A percentile compares a stretch with the other conserved stretches of the same genome.
phyloP scores from a whole-genome alignment of 1,139 yeast genomes.

The Pichia sp. region DNA sequence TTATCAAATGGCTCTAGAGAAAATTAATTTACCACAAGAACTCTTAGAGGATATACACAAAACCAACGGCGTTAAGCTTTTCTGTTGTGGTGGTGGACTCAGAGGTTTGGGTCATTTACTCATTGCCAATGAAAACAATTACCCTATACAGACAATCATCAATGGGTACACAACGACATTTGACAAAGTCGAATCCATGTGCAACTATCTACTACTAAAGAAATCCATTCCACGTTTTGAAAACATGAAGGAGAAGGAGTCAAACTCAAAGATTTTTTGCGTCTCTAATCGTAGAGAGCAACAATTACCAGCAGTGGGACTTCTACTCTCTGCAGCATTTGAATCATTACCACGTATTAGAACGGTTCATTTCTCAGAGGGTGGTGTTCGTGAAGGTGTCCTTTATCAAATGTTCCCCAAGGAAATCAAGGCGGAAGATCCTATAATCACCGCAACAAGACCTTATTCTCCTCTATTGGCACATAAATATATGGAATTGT shows the following conservation, averaged over 20 bases:
- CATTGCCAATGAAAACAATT: slow-evolving; percentile 42
- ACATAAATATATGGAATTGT: slow-evolving; percentile 40
- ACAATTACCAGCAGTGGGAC: slow-evolving; percentile 59
- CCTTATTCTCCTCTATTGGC: slow-evolving; percentile 60
- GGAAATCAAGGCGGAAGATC: slow-evolving; percentile 52
- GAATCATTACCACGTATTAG: slow-evolving; percentile 51
- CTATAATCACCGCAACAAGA: slow-evolving; percentile 52
- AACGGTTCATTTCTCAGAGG: slow-evolving; percentile 58
- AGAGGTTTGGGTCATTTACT: slow-evolving; percentile 57
- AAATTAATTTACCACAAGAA: slow-evolving; percentile 36
- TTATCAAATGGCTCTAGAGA: slow-evolving; percentile 39
- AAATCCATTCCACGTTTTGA: slow-evolving; percentile 32
- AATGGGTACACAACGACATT: slow-evolving; percentile 55
- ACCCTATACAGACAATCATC: slow-evolving; percentile 54
- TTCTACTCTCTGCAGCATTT: slow-evolving; percentile 51
- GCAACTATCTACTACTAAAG: slow-evolving; percentile 42
- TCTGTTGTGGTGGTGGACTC: slow-evolving; percentile 63
- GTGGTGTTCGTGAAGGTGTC: slow-evolving; percentile 68
- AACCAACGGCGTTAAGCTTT: slow-evolving; percentile 52
- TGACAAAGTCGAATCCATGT: slow-evolving; percentile 39
- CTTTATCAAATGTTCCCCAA: slow-evolving; percentile 51
- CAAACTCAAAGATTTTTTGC: slow-evolving; percentile 39
- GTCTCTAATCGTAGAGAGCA: slow-evolving; percentile 53
- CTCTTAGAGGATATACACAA: slow-evolving; percentile 38
- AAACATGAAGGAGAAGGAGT: slow-evolving; percentile 4